phyloP scores from a whole-genome alignment of 1,284 basidiomycete genomes.

The Pseudozyma flocculosa region DNA sequence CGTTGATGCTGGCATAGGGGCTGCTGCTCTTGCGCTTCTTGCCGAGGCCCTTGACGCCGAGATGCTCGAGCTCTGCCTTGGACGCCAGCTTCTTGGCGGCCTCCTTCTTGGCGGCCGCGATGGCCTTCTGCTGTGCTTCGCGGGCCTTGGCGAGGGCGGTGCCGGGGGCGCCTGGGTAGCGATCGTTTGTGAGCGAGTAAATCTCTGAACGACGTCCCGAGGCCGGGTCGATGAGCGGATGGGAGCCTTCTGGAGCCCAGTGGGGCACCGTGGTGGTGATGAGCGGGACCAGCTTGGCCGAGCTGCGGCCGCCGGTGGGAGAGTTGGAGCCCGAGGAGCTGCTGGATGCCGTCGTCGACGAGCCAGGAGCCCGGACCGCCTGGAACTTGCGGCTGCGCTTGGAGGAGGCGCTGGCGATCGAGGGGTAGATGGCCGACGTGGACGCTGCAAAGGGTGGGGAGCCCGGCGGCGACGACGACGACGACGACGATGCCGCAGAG shows the following conservation, averaged over 20 bases:
- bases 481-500: slow-evolving; percentile 13
- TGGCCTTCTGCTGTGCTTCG: slow-evolving; percentile 36
- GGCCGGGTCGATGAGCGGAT: slow-evolving; percentile 28
- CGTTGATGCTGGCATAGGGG: slow-evolving; percentile 35
- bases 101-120: slow-evolving; percentile 34
- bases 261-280: slow-evolving; percentile 30
- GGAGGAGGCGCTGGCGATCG: slow-evolving; percentile 7
- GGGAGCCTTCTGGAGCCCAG: slow-evolving; percentile 30
- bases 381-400: slow-evolving; percentile 36
- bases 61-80: slow-evolving; percentile 46
- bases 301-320: neutral
- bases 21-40: slow-evolving; percentile 52
- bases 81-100: slow-evolving; percentile 35
- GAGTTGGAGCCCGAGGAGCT: too few relatives aligned
- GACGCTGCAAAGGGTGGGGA: slow-evolving; percentile 13
- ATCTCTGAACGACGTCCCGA: slow-evolving; percentile 36
- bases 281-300: slow-evolving; percentile 14
- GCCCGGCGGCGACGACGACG: slow-evolving; percentile 16
- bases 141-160: slow-evolving; percentile 44
- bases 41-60: slow-evolving; percentile 46
- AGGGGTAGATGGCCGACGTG: slow-evolving; percentile 8
- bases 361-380: slow-evolving; percentile 19
- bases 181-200: slow-evolving; percentile 50
- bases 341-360: too few relatives aligned
- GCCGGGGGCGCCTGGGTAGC: slow-evolving; percentile 50